Conservation (phyloP, 768 basidiomycete genomes). For the Naematelia aurantialba region DNA sequence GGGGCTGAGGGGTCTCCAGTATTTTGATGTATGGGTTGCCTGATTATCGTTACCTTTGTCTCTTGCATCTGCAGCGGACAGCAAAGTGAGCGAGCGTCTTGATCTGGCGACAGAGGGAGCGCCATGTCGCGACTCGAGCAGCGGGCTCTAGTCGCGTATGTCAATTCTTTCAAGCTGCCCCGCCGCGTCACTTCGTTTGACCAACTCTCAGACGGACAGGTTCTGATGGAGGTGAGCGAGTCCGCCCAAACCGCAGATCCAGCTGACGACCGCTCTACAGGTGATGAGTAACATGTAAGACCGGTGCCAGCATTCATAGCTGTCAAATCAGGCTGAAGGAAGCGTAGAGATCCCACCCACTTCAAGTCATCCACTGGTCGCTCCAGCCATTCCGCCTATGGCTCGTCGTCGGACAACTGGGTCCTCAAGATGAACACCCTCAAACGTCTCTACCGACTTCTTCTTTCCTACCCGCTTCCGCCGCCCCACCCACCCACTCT, state of each 20-base stretch:
- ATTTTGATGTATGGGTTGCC: too few relatives aligned
- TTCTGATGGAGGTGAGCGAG: constrained; percentile 37
- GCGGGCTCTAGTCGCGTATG: constrained; percentile 34
- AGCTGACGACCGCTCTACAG: constrained; percentile 9
- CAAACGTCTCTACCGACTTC: constrained; percentile 40
- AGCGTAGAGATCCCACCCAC: constrained; percentile 35
- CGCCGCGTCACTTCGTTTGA: constrained; percentile 32
- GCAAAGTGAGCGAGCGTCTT: neutral
- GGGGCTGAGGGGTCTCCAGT: neutral
- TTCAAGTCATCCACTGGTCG: constrained; percentile 30
- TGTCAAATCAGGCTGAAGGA: constrained; percentile 1
- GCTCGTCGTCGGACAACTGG: constrained; percentile 38
- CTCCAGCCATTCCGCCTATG: constrained; percentile 13
- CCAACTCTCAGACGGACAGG: constrained; percentile 36
- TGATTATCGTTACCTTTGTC: constrained; percentile 1
- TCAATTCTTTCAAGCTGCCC: constrained; percentile 40
- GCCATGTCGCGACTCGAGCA: constrained; percentile 40
- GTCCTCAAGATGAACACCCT: constrained; percentile 40
- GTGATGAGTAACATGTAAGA: constrained; percentile 29
- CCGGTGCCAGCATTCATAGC: neutral
- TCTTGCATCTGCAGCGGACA: neutral
- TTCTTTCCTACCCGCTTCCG: constrained; percentile 37
- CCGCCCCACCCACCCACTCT: constrained; percentile 32
- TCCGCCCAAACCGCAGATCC: neutral
- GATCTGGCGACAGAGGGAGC: neutral